Conservation (phyloP, 768 basidiomycete genomes). For the Calocybe cyanea region DNA sequence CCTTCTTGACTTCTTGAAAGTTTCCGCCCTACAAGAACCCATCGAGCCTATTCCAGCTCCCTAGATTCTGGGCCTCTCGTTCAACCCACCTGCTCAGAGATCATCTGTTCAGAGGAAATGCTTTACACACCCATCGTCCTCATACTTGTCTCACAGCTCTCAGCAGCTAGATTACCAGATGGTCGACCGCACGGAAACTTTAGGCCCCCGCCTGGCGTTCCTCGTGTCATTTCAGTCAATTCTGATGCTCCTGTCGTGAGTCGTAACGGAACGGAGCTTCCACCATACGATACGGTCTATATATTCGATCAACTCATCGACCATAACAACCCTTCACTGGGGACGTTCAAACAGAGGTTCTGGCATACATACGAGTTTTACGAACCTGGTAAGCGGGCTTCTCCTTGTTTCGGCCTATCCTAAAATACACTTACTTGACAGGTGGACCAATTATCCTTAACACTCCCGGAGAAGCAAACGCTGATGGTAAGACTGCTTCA, state of each 20-base stretch:
- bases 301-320: constrained; percentile 57
- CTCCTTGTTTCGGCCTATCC: neutral
- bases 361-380: constrained; percentile 71
- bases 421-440: constrained; percentile 4
- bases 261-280: constrained; percentile 40
- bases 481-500: constrained; percentile 33
- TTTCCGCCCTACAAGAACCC: no score
- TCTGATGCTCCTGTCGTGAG: constrained; percentile 31
- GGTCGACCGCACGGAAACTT: constrained; percentile 40
- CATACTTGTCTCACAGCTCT: constrained; percentile 18
- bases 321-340: constrained; percentile 49
- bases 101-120: neutral
- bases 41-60: no score
- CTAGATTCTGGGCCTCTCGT: no score
- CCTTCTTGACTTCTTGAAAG: no score
- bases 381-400: constrained; percentile 34
- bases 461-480: constrained; percentile 65
- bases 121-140: constrained; percentile 2
- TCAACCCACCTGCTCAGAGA: no score
- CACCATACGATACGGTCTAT: constrained; percentile 43
- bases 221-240: constrained; percentile 23
- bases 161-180: constrained; percentile 25
- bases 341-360: constrained; percentile 72
- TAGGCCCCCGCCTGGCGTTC: constrained; percentile 30
- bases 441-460: constrained; percentile 59